Base-by-base conservation (phyloP, 371 early-diverging fungal genomes). In the Phascolomyces articulosus region DNA sequence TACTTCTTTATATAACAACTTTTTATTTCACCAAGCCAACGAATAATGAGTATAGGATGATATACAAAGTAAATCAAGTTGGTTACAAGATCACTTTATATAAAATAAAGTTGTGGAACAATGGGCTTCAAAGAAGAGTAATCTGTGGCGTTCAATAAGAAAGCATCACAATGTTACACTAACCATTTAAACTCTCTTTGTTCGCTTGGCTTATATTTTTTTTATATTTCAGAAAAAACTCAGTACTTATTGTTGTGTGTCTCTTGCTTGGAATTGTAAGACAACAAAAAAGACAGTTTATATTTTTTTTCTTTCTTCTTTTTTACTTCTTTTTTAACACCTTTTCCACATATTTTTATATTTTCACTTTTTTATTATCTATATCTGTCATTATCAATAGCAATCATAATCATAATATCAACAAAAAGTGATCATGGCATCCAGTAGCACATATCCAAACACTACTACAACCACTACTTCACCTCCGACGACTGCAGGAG, bases 131-230 rank as follows among this genome's bases (percentile, higher is more conserved):
- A 53, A 44, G 18, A 53, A 53, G 38, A 11, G 11, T 34, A 34
- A 34, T 20, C 16, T 51, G 38, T 40, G 55, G 51, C 55, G 21
- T 40, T 40, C 51, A n/a, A n/a, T n/a, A n/a, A n/a, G n/a, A n/a
- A n/a, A n/a, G 51, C 51, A 15, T 51, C 51, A 51, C 51, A 51
- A 51, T 51, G 51, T 51, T 51, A 51, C 51, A 51, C 51, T 10
- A 24, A 3, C 51, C 24, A 40, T 48, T 47, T 44, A 40, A 40
- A 48, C 20, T 47, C 41, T 60, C 29, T 29, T 60, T 60, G 26
- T 41, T 58, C 51, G 26, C n/a, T 24, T 51, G 51, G 51, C 24
- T 24, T 51, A 23, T 11, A 10, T n/a, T 49, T 26, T 49, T 10
- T 31, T 6, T 31, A 6, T 31, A 31, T 6, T 6, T 31, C 31